A percentile compares a stretch with the other conserved stretches of the same genome.
Conservation (phyloP, 225 moss, liverwort and hornwort genomes). For the Pseudoscleropodium purum region DNA sequence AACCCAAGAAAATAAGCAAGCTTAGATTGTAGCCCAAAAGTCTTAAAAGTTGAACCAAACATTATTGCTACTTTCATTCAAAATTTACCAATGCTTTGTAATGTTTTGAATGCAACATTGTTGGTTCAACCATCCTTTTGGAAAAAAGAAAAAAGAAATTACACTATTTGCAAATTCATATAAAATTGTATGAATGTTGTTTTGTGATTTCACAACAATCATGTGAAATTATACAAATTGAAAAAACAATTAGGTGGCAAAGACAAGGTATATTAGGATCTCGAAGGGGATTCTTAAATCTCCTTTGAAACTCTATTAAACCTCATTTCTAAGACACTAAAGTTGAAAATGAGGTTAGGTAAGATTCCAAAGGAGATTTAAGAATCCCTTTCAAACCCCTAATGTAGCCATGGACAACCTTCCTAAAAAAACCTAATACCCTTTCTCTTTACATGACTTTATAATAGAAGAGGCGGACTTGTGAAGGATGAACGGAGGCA, state of each 20-base stretch:
- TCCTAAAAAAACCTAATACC: no score
- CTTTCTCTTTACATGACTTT: no score
- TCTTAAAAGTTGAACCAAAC: background rate
- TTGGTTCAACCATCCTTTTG: background rate
- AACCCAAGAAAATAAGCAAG: background rate
- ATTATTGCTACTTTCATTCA: background rate
- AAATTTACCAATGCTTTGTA: background rate
- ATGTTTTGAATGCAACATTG: background rate
- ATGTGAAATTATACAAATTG: background rate
- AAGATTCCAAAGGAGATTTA: no score
- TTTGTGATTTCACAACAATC: background rate
- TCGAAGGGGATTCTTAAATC: no score
- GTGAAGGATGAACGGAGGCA: no score
- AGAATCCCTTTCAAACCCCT: no score
- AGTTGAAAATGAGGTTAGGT: no score
- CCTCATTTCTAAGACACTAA: no score
- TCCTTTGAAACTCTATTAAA: no score
- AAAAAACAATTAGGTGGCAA: background rate
- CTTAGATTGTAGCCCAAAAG: background rate
- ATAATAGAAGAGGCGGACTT: no score
- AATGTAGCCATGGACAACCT: rapidly evolving
- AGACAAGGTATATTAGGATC: no score
- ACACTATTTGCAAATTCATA: background rate
- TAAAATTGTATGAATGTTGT: background rate
- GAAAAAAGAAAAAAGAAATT: background rate